Conservation (phyloP, 805 yeast genomes). For the Kluyveromyces starmeri region DNA sequence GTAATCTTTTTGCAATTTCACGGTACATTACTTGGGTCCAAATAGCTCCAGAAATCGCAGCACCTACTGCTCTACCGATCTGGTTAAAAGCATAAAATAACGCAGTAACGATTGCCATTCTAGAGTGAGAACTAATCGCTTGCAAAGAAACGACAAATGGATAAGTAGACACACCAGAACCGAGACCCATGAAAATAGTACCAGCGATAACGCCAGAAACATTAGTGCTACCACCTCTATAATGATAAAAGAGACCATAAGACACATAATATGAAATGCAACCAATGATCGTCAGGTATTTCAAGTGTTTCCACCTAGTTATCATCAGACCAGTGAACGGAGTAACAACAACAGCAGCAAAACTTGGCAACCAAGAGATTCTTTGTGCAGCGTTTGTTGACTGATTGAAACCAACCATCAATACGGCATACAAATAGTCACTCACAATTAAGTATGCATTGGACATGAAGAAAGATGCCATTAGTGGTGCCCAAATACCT, state of each 20-base stretch:
- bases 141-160: conserved; percentile 55
- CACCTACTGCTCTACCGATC: conserved; percentile 57
- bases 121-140: conserved; percentile 51
- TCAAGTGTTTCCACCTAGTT: conserved; percentile 40
- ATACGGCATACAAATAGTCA: conserved; percentile 57
- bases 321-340: conserved; percentile 47
- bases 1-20: conserved; percentile 30
- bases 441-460: conserved; percentile 61
- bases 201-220: conserved; percentile 55
- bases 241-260: conserved; percentile 50
- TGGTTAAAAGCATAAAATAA: conserved; percentile 48
- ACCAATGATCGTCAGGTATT: conserved; percentile 54
- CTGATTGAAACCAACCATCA: conserved; percentile 55
- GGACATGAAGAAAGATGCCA: conserved; percentile 49
- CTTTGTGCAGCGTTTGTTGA: conserved; percentile 43
- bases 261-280: conserved; percentile 49
- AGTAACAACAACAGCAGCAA: conserved; percentile 28
- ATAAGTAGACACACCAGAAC: conserved; percentile 58
- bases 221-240: conserved; percentile 42
- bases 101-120: conserved; percentile 58
- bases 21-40: conserved; percentile 59
- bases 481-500: conserved; percentile 58
- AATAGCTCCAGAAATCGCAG: conserved; percentile 58
- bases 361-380: background rate
- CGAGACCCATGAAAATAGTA: conserved; percentile 54